These are phyloP conservation scores for Pythium brachiatum DNA, from an alignment of 352 stramenopile genomes.

Conservation along the genomic window DNA sequence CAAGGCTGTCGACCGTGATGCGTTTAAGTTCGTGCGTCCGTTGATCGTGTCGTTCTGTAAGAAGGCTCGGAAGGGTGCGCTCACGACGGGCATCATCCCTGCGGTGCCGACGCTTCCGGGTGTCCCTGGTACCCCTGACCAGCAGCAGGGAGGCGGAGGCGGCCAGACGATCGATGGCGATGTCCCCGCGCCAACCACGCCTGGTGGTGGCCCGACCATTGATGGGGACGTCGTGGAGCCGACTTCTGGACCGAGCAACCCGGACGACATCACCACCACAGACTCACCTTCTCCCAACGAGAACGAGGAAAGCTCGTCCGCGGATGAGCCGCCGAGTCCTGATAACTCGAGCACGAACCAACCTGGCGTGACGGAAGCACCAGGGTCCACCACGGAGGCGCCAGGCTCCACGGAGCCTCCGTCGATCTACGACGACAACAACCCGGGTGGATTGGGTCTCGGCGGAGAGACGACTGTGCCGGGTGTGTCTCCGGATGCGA, in stretches of 20 bases:
- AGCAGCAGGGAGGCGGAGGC: not conserved
- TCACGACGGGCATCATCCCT: not conserved
- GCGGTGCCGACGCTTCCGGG: no score
- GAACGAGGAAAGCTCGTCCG: no score
- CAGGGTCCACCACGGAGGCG: no score
- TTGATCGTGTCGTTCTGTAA: constrained; percentile 20
- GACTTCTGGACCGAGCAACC: not conserved
- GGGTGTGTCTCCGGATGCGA: not conserved
- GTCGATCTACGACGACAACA: not conserved
- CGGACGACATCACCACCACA: not conserved
- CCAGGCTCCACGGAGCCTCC: no score
- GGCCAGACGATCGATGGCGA: not conserved
- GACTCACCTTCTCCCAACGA: not conserved
- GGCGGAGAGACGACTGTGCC: not conserved
- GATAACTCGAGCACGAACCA: no score
- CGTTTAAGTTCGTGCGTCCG: constrained; percentile 22
- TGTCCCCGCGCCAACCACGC: not conserved
- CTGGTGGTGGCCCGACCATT: not conserved
- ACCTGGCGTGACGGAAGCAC: no score
- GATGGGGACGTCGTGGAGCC: not conserved
- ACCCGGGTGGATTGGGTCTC: not conserved
- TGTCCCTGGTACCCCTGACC: not conserved
- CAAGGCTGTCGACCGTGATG: constrained; percentile 4
- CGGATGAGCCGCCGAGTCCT: not conserved
- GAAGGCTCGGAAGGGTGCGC: not conserved